Conservation (phyloP, 139 green algal species). For the Dunaliella primolecta region DNA sequence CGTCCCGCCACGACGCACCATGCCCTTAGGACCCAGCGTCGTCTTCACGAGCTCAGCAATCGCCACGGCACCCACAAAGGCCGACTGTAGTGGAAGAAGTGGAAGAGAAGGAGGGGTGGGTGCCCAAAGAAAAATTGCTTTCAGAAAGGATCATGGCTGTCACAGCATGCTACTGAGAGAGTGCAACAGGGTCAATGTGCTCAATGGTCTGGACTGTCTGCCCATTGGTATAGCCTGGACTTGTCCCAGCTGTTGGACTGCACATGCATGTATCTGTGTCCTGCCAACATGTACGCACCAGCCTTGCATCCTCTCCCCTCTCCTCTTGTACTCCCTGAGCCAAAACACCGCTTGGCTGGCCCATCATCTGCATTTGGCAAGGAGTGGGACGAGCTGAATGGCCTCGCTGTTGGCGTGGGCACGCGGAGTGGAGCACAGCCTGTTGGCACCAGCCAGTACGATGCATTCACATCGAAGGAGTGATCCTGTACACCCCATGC, state of each 20-base stretch:
- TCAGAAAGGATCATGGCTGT: background rate
- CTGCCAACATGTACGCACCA: slow-evolving; percentile 62
- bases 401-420: no score
- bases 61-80: slow-evolving; percentile 96
- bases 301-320: slow-evolving; percentile 88
- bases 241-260: background rate
- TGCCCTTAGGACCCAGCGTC: slow-evolving; percentile 97
- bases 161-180: no score
- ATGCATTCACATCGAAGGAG: no score
- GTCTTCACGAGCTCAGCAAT: slow-evolving; percentile 98
- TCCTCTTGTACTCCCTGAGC: slow-evolving; percentile 82
- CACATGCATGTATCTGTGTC: background rate
- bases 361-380: slow-evolving; percentile 38
- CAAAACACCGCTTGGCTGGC: slow-evolving; percentile 40
- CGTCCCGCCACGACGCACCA: slow-evolving; percentile 66
- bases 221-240: no score
- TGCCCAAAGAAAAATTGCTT: background rate
- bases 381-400: no score
- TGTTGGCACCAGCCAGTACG: no score
- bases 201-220: no score
- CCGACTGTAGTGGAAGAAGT: slow-evolving; percentile 55
- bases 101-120: background rate
- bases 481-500: no score
- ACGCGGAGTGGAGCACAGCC: no score
- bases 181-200: no score